Evolutionary conservation across 1,284 basidiomycete species (phyloP).

Genomic region (Pisolithus thermaeus): DNA sequence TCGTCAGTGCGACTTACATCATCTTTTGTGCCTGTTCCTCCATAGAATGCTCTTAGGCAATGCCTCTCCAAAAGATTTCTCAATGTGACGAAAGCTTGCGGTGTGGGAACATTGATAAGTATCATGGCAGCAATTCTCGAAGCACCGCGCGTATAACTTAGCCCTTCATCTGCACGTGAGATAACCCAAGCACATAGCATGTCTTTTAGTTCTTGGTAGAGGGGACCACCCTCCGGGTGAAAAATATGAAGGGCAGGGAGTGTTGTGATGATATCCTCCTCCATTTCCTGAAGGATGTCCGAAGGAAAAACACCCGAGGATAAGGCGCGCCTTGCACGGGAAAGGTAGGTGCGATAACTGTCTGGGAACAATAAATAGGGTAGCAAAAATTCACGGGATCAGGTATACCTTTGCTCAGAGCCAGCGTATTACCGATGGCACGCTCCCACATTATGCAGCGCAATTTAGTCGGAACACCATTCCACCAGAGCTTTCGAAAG

Average conservation of each 20-base stretch:
- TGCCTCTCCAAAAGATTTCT: constrained; percentile 86
- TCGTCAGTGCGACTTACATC: constrained; percentile 56
- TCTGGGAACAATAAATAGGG: constrained; percentile 35
- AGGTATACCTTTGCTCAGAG: constrained; percentile 74
- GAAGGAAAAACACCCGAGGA: constrained; percentile 69
- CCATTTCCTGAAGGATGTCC: constrained; percentile 65
- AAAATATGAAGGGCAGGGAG: constrained; percentile 88
- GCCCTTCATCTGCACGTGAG: constrained; percentile 80
- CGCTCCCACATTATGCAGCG: constrained; percentile 84
- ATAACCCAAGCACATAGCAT: constrained; percentile 91
- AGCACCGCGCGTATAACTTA: constrained; percentile 69
- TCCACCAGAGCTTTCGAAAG: constrained; percentile 85
- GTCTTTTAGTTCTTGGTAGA: constrained; percentile 84
- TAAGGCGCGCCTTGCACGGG: constrained; percentile 71
- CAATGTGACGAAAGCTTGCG: constrained; percentile 81
- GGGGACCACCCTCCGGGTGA: constrained; percentile 67
- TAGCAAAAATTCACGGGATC: background rate
- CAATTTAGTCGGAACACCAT: constrained; percentile 83
- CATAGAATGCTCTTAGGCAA: constrained; percentile 83
- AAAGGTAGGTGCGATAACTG: constrained; percentile 66
- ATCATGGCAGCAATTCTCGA: constrained; percentile 85
- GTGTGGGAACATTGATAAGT: constrained; percentile 77
- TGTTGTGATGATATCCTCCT: constrained; percentile 75
- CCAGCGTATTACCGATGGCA: constrained; percentile 84
- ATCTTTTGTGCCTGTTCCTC: constrained; percentile 59